Conservation (phyloP, 2,329 filamentous ascomycete species). For the Pezicula neosporulosa region DNA sequence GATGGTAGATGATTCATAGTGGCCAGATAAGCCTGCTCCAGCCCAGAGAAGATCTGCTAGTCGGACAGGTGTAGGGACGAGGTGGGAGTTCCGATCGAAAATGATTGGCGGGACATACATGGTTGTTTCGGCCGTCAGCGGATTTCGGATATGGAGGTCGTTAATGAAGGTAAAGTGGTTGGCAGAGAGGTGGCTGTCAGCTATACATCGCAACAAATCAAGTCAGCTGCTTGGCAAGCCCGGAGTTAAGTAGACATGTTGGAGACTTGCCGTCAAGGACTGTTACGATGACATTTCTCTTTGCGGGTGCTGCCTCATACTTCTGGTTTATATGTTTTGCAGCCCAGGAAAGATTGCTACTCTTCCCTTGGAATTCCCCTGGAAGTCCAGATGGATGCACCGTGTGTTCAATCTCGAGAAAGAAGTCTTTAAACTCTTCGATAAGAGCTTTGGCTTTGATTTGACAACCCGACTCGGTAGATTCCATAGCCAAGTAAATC, state of each 20-base stretch:
- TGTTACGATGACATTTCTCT: slow-evolving; percentile 64
- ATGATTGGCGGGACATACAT: slow-evolving; percentile 69
- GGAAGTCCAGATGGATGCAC: slow-evolving; percentile 63
- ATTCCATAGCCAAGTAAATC: slow-evolving; percentile 72
- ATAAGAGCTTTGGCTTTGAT: slow-evolving; percentile 60
- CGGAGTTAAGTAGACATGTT: neutral
- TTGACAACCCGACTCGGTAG: slow-evolving; percentile 58
- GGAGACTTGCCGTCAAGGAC: slow-evolving; percentile 64
- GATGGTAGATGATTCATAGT: slow-evolving; percentile 60
- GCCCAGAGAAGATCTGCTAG: slow-evolving; percentile 72
- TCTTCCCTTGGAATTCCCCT: slow-evolving; percentile 69
- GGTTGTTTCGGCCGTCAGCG: slow-evolving; percentile 58
- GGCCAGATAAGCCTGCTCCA: slow-evolving; percentile 65
- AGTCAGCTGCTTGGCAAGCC: neutral
- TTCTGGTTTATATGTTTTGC: slow-evolving; percentile 62
- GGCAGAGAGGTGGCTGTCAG: slow-evolving; percentile 66
- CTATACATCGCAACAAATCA: slow-evolving; percentile 34
- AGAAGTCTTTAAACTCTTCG: slow-evolving; percentile 60
- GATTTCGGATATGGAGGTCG: slow-evolving; percentile 56
- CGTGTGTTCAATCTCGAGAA: slow-evolving; percentile 64
- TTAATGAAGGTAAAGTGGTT: slow-evolving; percentile 66
- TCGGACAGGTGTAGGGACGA: slow-evolving; percentile 63
- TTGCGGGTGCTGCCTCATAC: slow-evolving; percentile 44
- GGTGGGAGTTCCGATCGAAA: slow-evolving; percentile 70
- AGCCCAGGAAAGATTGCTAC: slow-evolving; percentile 71